Percentiles rank a stretch among this genome's conserved stretches.
These are phyloP conservation scores for Chrysosporium keratinophilum DNA, from an alignment of 2,329 filamentous ascomycete species.

Conservation along the genomic window DNA sequence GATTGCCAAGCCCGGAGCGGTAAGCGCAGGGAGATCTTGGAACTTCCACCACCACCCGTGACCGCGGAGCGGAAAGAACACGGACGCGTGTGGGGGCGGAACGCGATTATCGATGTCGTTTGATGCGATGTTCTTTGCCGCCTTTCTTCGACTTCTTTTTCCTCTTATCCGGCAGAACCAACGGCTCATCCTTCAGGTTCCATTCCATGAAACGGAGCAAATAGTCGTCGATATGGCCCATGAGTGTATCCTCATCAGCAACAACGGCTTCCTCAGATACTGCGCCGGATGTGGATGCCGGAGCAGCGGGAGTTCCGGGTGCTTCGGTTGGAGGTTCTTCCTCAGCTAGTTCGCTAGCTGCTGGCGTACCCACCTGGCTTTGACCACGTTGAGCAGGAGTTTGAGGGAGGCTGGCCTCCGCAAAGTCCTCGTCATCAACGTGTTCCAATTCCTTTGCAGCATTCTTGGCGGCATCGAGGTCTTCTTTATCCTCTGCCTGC, in stretches of 20 bases:
- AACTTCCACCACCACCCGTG: neutral
- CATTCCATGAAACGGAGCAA: constrained; percentile 61
- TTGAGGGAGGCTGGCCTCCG: constrained; percentile 46
- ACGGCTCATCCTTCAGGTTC: constrained; percentile 41
- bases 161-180: constrained; percentile 40
- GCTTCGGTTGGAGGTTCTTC: constrained; percentile 16
- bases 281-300: constrained; percentile 19
- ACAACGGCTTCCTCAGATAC: constrained; percentile 18
- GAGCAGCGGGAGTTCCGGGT: constrained; percentile 16
- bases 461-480: constrained; percentile 74
- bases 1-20: neutral
- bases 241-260: constrained; percentile 35
- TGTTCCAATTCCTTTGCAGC: constrained; percentile 80
- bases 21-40: neutral
- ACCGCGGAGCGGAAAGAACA: neutral
- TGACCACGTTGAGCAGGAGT: constrained; percentile 24
- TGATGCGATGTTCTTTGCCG: constrained; percentile 39
- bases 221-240: constrained; percentile 61
- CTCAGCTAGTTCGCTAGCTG: constrained; percentile 31
- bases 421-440: constrained; percentile 76
- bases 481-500: constrained; percentile 83
- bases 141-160: constrained; percentile 41
- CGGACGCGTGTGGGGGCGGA: neutral
- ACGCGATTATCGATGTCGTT: constrained; percentile 20
- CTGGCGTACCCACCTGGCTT: constrained; percentile 27